phyloP scores from a whole-genome alignment of 78 protist species.

The Protostelium mycophagum region DNA sequence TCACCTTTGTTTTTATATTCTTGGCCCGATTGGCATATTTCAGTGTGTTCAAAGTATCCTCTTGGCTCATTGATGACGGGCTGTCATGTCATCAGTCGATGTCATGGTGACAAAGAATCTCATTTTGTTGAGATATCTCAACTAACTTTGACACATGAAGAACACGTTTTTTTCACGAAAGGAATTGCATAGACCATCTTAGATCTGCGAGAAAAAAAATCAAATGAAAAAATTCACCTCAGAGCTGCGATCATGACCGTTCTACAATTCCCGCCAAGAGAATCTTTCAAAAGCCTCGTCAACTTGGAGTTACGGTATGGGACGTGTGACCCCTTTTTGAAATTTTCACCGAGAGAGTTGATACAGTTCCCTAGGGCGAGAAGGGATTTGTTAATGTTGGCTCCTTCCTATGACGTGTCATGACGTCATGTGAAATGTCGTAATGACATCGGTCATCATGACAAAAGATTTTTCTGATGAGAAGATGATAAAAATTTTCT shows the following conservation, averaged over 20 bases:
- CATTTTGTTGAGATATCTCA: no score
- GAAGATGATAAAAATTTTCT: no score
- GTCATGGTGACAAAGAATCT: no score
- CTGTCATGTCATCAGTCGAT: slow-evolving; percentile 4
- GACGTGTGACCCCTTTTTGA: slow-evolving; percentile 39
- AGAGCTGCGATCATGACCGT: slow-evolving; percentile 94
- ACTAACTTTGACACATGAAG: no score
- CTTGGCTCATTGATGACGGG: slow-evolving; percentile 66
- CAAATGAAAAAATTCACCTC: slow-evolving; percentile 1
- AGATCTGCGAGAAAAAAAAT: neutral
- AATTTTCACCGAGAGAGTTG: slow-evolving; percentile 74
- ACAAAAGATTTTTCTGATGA: no score
- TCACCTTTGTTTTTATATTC: slow-evolving; percentile 46
- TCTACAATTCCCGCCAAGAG: slow-evolving; percentile 93
- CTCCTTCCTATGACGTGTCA: slow-evolving; percentile 89
- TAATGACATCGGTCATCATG: no score
- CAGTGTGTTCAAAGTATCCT: slow-evolving; percentile 92
- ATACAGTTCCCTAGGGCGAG: slow-evolving; percentile 94
- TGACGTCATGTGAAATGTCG: no score
- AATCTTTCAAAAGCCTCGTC: slow-evolving; percentile 94
- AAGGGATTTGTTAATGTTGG: slow-evolving; percentile 91
- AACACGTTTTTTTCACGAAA: no score
- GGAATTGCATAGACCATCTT: neutral
- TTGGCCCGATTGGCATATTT: slow-evolving; percentile 90
- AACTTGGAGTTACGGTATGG: slow-evolving; percentile 97